Evolutionary conservation across 2,329 filamentous ascomycete species (phyloP).

Genomic region (Fusarium foetens): DNA sequence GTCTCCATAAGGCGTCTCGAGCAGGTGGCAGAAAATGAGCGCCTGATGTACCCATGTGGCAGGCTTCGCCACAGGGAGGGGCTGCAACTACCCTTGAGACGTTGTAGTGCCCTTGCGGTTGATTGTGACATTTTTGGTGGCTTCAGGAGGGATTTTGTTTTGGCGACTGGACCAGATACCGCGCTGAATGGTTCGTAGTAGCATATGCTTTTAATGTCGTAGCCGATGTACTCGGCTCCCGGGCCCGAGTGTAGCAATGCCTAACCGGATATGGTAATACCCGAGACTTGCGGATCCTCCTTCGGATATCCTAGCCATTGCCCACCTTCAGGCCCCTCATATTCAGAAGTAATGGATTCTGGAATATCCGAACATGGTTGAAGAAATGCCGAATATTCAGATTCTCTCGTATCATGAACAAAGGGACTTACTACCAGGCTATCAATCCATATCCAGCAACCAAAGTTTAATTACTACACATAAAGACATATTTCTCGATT

Average conservation of each 20-base stretch:
- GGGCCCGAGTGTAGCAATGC: not conserved
- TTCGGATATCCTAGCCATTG: not conserved
- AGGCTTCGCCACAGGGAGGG: not conserved
- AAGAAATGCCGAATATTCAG: too few relatives aligned
- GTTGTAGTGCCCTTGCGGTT: not conserved
- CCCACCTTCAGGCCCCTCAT: too few relatives aligned
- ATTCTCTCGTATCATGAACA: too few relatives aligned
- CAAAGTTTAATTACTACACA: too few relatives aligned
- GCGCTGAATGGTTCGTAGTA: not conserved
- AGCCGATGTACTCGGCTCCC: not conserved
- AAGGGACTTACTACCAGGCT: too few relatives aligned
- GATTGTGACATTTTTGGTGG: not conserved
- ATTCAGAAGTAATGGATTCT: too few relatives aligned
- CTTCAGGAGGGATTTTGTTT: not conserved
- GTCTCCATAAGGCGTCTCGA: constrained; percentile 71
- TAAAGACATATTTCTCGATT: too few relatives aligned
- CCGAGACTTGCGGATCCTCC: not conserved
- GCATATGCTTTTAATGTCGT: not conserved
- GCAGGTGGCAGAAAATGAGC: constrained; percentile 52
- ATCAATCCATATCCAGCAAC: too few relatives aligned
- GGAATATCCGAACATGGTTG: too few relatives aligned
- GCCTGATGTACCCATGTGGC: not conserved
- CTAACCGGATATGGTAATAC: not conserved
- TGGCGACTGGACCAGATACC: not conserved
- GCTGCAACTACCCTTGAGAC: not conserved